phyloP scores from a whole-genome alignment of 148 eudicot genomes.

The Vaccinium corymbosum region DNA sequence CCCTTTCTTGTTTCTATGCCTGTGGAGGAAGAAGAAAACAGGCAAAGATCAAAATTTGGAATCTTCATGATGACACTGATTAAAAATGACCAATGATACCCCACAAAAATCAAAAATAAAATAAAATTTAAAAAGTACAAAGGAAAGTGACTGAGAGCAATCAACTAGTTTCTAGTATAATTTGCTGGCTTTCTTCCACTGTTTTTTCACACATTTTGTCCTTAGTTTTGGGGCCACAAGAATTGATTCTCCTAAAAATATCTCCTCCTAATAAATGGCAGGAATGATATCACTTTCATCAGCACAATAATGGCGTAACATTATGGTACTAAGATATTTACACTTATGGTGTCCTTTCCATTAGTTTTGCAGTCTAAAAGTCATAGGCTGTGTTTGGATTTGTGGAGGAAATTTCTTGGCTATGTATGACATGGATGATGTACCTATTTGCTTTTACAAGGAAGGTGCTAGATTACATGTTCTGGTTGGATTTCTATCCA shows the following conservation, averaged over 20 bases:
- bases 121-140: neutral
- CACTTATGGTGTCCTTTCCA: neutral
- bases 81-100: neutral
- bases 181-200: conserved; percentile 17
- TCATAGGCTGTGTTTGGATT: too few species aligned
- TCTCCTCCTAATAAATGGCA: conserved; percentile 19
- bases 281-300: conserved; percentile 27
- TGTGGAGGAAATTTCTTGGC: neutral
- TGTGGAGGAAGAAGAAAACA: neutral
- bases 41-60: conserved; percentile 9
- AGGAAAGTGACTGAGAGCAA: neutral
- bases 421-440: too few species aligned
- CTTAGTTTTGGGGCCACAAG: conserved; percentile 26
- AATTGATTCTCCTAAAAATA: conserved; percentile 30
- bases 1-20: conserved; percentile 6
- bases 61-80: conserved; percentile 3
- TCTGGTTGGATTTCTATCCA: too few species aligned
- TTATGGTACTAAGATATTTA: neutral
- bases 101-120: neutral
- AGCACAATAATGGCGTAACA: conserved; percentile 22
- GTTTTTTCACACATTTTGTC: conserved; percentile 8
- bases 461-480: too few species aligned
- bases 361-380: neutral
- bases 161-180: conserved; percentile 11
- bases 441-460: too few species aligned